These are phyloP conservation scores for Suillus subluteus DNA, from an alignment of 768 basidiomycete genomes.

Conservation along the genomic window DNA sequence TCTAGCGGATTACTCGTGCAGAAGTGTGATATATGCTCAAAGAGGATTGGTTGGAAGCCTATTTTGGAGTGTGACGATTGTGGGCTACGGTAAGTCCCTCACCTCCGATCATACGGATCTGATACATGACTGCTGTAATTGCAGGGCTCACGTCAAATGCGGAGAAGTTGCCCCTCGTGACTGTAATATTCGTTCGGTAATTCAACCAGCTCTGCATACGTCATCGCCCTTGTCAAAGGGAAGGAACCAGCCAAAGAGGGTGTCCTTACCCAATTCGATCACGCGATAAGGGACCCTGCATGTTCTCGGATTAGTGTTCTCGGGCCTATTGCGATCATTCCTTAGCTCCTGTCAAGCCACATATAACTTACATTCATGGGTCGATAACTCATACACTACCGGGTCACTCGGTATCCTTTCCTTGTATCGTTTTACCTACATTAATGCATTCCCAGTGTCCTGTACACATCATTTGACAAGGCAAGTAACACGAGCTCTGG, in stretches of 20 bases:
- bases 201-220: constrained; percentile 26
- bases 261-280: constrained; percentile 25
- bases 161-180: constrained; percentile 81
- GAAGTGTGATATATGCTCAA: constrained; percentile 83
- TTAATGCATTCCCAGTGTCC: not conserved
- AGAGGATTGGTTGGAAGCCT: constrained; percentile 86
- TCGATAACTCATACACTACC: not conserved
- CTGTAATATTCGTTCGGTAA: constrained; percentile 50
- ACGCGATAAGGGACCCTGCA: constrained; percentile 27
- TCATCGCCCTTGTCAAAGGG: constrained; percentile 32
- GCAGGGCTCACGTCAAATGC: constrained; percentile 84
- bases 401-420: not conserved
- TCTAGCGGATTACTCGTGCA: constrained; percentile 69
- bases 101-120: constrained; percentile 10
- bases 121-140: constrained; percentile 18
- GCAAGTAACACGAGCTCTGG: not conserved
- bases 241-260: constrained; percentile 33
- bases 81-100: constrained; percentile 59
- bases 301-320: not conserved
- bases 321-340: not conserved
- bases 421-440: not conserved
- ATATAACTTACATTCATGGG: constrained; percentile 1
- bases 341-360: not conserved
- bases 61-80: constrained; percentile 90
- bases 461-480: not conserved